Evolutionary conservation across 768 basidiomycete species (phyloP), one percentile per base, ranked within the genome.

Genomic region (Jaapia argillacea): DNA sequence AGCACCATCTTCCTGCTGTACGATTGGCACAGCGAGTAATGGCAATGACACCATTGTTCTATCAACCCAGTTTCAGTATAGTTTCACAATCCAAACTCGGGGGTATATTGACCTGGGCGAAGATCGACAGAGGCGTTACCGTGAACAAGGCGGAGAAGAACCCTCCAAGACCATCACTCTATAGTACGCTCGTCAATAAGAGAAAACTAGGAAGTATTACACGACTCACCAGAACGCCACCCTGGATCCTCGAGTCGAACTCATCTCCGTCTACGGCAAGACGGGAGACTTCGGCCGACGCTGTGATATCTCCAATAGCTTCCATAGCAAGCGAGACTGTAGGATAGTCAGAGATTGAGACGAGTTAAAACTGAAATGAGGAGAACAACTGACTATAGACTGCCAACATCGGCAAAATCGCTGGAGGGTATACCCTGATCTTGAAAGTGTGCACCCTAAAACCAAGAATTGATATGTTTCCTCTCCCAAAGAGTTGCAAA

Each of bases 11-110:
- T 12, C 86, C 88, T 0, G 88, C 86, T 3, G 69, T 65, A 24
- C 84, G 74, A 57, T 84, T 89, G 4, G 88, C 88, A 50, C 88
- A 90, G 1, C 85, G 79, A 0, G 89, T 90, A 46, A 91, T 75
- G 14, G 80, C 81, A 38, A 90, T 89, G 24, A 85, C 82, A 27
- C 84, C 84, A 52, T 85, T 86, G 54, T 87, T 87, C n/a, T n/a
- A n/a, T n/a, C n/a, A n/a, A n/a, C n/a, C n/a, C n/a, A n/a, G n/a
- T n/a, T 69, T 85, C 57, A 6, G n/a, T 14, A 41, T 18, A 12
- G 6, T 20, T 7, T 35, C 21, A 44, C 25, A 12, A 42, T 20
- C 24, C 10, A 35, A 10, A 36, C 24, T 3, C 26, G 12, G 13
- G 33, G 37, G 73, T n/a, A n/a, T n/a, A n/a, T n/a, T n/a, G n/a